Conservation (phyloP, 2,329 filamentous ascomycete genomes). For the Sporothrix globosa region DNA sequence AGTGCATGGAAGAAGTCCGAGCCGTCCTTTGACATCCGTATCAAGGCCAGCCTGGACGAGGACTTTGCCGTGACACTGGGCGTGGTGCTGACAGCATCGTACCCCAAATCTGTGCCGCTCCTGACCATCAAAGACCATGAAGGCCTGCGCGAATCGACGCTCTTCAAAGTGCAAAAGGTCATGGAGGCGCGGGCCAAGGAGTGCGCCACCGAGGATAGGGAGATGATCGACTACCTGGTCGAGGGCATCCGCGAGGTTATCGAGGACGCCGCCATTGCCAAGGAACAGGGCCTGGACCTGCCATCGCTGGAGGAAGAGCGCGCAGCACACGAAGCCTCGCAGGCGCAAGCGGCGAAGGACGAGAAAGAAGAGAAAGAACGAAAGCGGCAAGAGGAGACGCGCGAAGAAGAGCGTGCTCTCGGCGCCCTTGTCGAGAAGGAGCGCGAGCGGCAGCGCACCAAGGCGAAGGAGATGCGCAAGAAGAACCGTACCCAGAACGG, state of each 20-base stretch:
- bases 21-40: conserved; percentile 76
- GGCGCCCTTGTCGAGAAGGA: conserved; percentile 74
- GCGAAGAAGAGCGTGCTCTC: conserved; percentile 71
- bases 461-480: conserved; percentile 65
- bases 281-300: conserved; percentile 73
- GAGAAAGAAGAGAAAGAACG: conserved; percentile 58
- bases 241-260: conserved; percentile 73
- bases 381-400: conserved; percentile 59
- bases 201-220: conserved; percentile 56
- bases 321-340: conserved; percentile 75
- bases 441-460: conserved; percentile 66
- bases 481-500: conserved; percentile 57
- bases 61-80: conserved; percentile 72
- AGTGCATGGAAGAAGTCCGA: conserved; percentile 91
- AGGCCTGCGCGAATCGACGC: conserved; percentile 69
- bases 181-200: conserved; percentile 61
- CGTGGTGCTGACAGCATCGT: conserved; percentile 84
- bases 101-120: conserved; percentile 80
- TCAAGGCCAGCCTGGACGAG: conserved; percentile 73
- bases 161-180: conserved; percentile 69
- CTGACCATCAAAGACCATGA: conserved; percentile 68
- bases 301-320: conserved; percentile 89
- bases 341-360: conserved; percentile 54
- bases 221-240: conserved; percentile 68
- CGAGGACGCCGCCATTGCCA: conserved; percentile 80